Conservation (phyloP, 1,139 yeast genomes). For the Nakaseomyces bracarensis region DNA sequence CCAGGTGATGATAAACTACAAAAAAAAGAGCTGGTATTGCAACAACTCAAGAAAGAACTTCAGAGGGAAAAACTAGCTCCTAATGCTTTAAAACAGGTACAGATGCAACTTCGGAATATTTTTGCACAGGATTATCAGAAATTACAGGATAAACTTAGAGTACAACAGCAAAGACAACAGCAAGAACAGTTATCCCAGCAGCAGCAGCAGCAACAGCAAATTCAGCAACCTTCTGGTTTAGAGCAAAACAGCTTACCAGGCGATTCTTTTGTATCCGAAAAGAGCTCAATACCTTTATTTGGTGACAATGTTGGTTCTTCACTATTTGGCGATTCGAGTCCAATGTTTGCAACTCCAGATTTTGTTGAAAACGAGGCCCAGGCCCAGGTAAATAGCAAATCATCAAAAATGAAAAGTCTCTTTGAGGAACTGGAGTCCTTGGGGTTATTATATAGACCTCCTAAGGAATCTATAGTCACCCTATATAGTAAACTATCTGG, state of each 20-base stretch:
- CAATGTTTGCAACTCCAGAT: conserved; percentile 13
- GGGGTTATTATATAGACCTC: conserved; percentile 23
- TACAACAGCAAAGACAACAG: conserved; percentile 18
- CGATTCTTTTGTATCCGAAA: neutral
- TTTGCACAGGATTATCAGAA: conserved; percentile 32
- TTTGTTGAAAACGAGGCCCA: conserved; percentile 16
- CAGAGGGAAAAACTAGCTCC: conserved; percentile 34
- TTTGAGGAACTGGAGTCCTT: conserved; percentile 21
- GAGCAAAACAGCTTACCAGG: neutral
- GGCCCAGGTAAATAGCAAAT: neutral
- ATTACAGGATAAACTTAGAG: conserved; percentile 22
- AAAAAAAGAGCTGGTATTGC: conserved; percentile 31
- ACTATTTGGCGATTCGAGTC: conserved; percentile 19
- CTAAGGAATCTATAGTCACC: conserved; percentile 26
- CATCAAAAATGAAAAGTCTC: conserved; percentile 17
- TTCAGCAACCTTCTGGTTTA: conserved; percentile 10
- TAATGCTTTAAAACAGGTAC: conserved; percentile 35
- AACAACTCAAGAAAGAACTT: conserved; percentile 32
- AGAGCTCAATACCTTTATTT: conserved; percentile 20
- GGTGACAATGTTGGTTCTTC: conserved; percentile 18
- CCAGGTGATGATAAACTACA: conserved; percentile 36
- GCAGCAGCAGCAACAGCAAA: conserved; percentile 20
- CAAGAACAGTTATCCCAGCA: conserved; percentile 13
- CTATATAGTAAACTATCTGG: conserved; percentile 21
- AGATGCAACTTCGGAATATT: conserved; percentile 35